A percentile compares a stretch with the other conserved stretches of the same genome.
These are phyloP conservation scores for Pharnaceum exiguum DNA, from an alignment of 148 eudicot genomes.

Conservation along the genomic window DNA sequence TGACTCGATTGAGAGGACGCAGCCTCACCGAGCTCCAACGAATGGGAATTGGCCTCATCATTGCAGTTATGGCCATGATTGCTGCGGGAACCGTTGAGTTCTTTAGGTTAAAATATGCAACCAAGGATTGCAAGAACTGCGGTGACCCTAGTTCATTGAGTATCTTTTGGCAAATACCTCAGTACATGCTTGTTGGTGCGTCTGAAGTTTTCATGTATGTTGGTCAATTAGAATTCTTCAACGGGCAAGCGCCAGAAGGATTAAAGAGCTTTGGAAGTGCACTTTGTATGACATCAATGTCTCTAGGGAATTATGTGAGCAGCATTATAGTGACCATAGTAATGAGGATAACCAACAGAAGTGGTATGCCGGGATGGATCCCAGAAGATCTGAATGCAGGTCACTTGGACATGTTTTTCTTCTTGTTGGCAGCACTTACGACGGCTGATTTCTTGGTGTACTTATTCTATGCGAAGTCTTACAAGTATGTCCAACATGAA, in stretches of 20 bases:
- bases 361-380: constrained; percentile 59
- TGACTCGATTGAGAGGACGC: constrained; percentile 25
- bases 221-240: constrained; percentile 72
- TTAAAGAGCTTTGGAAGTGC: constrained; percentile 79
- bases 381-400: constrained; percentile 64
- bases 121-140: constrained; percentile 23
- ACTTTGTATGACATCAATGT: constrained; percentile 62
- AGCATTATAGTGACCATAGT: constrained; percentile 51
- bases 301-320: constrained; percentile 65
- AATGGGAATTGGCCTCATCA: constrained; percentile 62
- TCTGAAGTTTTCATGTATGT: constrained; percentile 81
- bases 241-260: constrained; percentile 58
- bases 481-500: constrained; percentile 40
- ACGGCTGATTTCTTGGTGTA: constrained; percentile 44
- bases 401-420: constrained; percentile 55
- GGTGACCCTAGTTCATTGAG: constrained; percentile 38
- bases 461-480: constrained; percentile 44
- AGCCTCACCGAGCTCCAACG: constrained; percentile 64
- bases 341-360: constrained; percentile 40
- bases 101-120: constrained; percentile 35
- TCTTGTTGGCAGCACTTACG: constrained; percentile 48
- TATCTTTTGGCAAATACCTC: constrained; percentile 73
- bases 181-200: constrained; percentile 60
- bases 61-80: constrained; percentile 53
- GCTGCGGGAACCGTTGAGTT: constrained; percentile 52